Base-by-base conservation (phyloP, 2,329 filamentous ascomycete genomes). In the Ceratocystis harringtonii region DNA sequence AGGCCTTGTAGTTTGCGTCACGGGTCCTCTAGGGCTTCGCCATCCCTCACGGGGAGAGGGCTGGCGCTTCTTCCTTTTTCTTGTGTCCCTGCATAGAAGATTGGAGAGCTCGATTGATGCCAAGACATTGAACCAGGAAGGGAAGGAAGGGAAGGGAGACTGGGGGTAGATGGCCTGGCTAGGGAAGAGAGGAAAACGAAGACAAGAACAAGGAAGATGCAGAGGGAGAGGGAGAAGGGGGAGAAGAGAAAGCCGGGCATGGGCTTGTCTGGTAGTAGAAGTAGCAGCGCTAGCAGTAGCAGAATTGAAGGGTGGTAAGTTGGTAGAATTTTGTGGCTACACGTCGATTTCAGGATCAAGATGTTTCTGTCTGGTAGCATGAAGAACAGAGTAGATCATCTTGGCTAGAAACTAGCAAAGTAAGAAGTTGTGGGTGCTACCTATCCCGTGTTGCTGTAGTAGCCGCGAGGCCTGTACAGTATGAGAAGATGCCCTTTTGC, bases 81-180 rank as follows among this genome's bases (percentile, higher is more conserved):
- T 55, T 58, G 17, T 10, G 55, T 58, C 55, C 55, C 55, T 58
- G 55, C 55, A 58, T 58, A 58, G 55, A 58, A 58, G 17, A 8
- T 58, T n/a, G 25, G 28, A 58, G 17, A 36, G 12, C 22, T 30
- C n/a, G 28, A 58, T 30, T 58, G 55, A 36, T 36, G 55, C 55
- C 28, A 58, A 58, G 55, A 58, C 55, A n/a, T 30, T 2, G 25
- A 8, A n/a, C 12, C 19, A 19, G 22, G 15, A 36, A 19, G 30
- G 17, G 28, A 30, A 12, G 28, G 52, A 17, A 28, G 28, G 22
- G 30, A 36, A n/a, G 30, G 17, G 32, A 36, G 28, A 25, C 28
- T 22, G 55, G 55, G 28, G 28, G 28, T 15, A 12, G 28, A 30
- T 22, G 28, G 12, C 25, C 32, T 5, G 25, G 17, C 25, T n/a